Base-by-base conservation (phyloP, 257 asterid genomes). In the Parsonsia alboflavescens region DNA sequence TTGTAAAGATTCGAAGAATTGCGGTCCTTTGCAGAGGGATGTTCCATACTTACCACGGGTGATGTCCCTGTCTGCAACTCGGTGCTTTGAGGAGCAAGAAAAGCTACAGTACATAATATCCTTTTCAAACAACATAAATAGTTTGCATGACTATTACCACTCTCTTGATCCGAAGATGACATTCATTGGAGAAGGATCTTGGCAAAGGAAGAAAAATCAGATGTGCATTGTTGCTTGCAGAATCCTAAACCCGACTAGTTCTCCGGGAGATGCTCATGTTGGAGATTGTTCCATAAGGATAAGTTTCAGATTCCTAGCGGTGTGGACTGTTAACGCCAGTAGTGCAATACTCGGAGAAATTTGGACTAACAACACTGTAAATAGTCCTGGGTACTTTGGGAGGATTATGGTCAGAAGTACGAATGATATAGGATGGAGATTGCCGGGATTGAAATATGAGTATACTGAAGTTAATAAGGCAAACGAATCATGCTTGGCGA, bases 181-280 rank as follows among this genome's bases (percentile, higher is more conserved):
- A 6, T 76, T 86, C 70, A 74, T 88, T n/a, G 93, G 87, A 5
- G 96, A 91, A 87, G 92, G 88, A 45, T 79, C 81, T 15, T 91
- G 97, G 97, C 86, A 89, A 22, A 76, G 57, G 44, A 50, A 72
- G 66, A 82, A 58, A 62, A 88, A 84, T 44, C 82, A 76, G 74
- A 54, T 89, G 67, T 72, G 79, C 2, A 61, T 89, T 66, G 84
- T 82, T 73, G 93, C 89, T 10, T 91, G 95, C 68, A 80, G 85
- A 53, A 77, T 89, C 72, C 73, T 81, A 68, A 74, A 80, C 65
- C 79, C 81, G 0, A 41, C 10, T 12, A 49, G 58, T 72, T 46
- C 73, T 19, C 56, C 36, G 0, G 82, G 68, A 8, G 73, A 69
- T 57, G 83, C 41, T 33, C 50, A 68, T 22, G 85, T 87, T 0